Evolutionary conservation across 2,329 filamentous ascomycete species (phyloP), one percentile per base, ranked within the genome.

Genomic region (Xylaria sp.): DNA sequence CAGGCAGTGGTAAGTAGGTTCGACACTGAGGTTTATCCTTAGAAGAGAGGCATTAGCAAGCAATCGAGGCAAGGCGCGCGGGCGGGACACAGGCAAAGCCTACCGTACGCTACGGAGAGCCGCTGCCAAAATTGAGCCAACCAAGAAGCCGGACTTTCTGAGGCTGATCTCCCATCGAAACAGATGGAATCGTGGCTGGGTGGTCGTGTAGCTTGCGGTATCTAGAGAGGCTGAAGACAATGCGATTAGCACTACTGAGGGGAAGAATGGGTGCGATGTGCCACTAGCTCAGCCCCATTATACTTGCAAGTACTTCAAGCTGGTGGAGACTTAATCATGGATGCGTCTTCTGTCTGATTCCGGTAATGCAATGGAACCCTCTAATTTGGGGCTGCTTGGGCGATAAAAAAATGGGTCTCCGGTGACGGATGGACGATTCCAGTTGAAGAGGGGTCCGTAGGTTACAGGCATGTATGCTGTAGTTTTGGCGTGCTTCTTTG

Each of bases 151-250:
- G 30, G 32, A 55, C 39, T 39, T 56, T 62, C 69, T 64, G 69
- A 77, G 75, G 75, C 76, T 76, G 76, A 76, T 72, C 77, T 71
- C 62, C 47, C 74, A 75, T 78, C 75, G 77, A 78, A 78, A 75
- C 77, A 67, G 69, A 78, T 78, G 67, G 77, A 78, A 78, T 78
- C 75, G 76, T 77, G 76, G 75, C 75, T 74, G 50, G 57, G 64
- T 19, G 30, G 1, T 0, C 4, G 73, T 61, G 75, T 76, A 75
- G 65, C 64, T 57, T 4, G 3, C 42, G 32, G 76, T 77, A 75
- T 12, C 59, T 55, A 34, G 47, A 53, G 65, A 66, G 74, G 70
- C 72, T 67, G 64, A 65, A 64, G 56, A 30, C 42, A 21, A 48
- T 45, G 5, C 56, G 57, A 47, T 47, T 24, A n/a, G 36, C 42